A percentile compares a stretch with the other conserved stretches of the same genome.
These are phyloP conservation scores for Penicillium nordicum DNA, from an alignment of 2,329 filamentous ascomycete species.

Conservation along the genomic window DNA sequence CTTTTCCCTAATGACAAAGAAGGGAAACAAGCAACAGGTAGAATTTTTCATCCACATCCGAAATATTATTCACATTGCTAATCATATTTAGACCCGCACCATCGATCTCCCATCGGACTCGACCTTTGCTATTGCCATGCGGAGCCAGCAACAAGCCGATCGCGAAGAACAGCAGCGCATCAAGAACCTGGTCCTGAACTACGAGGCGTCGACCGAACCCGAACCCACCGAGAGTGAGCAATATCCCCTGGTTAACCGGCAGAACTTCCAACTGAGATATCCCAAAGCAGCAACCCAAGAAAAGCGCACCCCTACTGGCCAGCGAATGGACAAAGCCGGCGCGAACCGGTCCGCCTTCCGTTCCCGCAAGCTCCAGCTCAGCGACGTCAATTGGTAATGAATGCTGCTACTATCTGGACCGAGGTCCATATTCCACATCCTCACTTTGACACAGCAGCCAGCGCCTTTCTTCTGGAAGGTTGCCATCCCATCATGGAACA, in stretches of 20 bases:
- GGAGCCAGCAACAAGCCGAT: conserved; percentile 89
- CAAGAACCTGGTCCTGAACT: conserved; percentile 95
- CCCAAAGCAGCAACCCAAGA: conserved; percentile 32
- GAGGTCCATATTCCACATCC: conserved; percentile 1
- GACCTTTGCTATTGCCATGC: conserved; percentile 93
- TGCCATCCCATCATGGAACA: background rate
- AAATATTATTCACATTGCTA: conserved; percentile 2
- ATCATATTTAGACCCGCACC: conserved; percentile 67
- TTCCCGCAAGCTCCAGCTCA: conserved; percentile 85
- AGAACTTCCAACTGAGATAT: conserved; percentile 19
- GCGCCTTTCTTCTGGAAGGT: background rate
- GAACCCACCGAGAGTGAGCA: conserved; percentile 74
- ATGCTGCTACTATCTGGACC: background rate
- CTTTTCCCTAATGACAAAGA: conserved; percentile 93
- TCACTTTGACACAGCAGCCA: conserved; percentile 4
- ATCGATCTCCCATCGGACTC: conserved; percentile 86
- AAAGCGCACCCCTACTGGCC: conserved; percentile 44
- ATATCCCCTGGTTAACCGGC: conserved; percentile 32
- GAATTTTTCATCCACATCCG: conserved; percentile 14
- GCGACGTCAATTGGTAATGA: conserved; percentile 93
- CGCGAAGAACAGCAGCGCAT: conserved; percentile 96
- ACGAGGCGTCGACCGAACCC: conserved; percentile 79
- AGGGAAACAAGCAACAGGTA: conserved; percentile 91
- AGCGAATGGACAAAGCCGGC: conserved; percentile 54
- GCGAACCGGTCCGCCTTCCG: conserved; percentile 72